Base-by-base conservation (phyloP, 306 rosid species). In the Acmispon strigosus region DNA sequence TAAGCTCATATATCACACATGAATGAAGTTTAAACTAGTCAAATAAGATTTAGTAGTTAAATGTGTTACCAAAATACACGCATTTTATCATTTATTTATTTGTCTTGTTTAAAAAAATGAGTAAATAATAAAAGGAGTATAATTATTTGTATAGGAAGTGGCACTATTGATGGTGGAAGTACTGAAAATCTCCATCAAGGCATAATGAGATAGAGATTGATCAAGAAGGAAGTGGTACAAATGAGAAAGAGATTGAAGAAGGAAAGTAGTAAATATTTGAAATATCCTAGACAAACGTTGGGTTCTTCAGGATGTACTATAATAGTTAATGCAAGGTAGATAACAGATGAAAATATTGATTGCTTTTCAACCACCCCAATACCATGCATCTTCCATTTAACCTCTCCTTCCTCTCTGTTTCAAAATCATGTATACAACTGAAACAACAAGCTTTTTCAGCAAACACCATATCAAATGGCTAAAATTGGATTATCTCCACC, bases 331-430 rank as follows among this genome's bases (percentile, higher is more conserved):
- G 70, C 85, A 14, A 68, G 41, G 84, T 74, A 42, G 78, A 73
- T 4, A 82, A 78, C 89, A 56, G 90, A 51, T 86, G 92, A 82
- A 81, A 44, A 16, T 62, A 85, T 85, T 91, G 16, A 91, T 84
- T 84, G 76, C 84, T 24, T 61, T 70, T 72, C 93, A 89, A 77
- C 96, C 3, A 81, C 91, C 86, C 45, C 51, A 2, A n/a, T 59
- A 17, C 74, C 49, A 8, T 27, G 37, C 61, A 10, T 44, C 16
- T 18, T 60, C 58, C 29, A 70, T 79, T 81, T 75, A 78, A 61
- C 13, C 22, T 58, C 14, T 39, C 36, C 36, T 72, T 44, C 65
- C 63, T 5, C 34, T 27, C 27, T 45, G 7, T 54, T 78, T 34
- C 75, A 41, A 42, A 47, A 52, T 11, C 59, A 32, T 55, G 19